phyloP scores from a whole-genome alignment of 1,139 yeast genomes.

The Geotrichum europaeum region DNA sequence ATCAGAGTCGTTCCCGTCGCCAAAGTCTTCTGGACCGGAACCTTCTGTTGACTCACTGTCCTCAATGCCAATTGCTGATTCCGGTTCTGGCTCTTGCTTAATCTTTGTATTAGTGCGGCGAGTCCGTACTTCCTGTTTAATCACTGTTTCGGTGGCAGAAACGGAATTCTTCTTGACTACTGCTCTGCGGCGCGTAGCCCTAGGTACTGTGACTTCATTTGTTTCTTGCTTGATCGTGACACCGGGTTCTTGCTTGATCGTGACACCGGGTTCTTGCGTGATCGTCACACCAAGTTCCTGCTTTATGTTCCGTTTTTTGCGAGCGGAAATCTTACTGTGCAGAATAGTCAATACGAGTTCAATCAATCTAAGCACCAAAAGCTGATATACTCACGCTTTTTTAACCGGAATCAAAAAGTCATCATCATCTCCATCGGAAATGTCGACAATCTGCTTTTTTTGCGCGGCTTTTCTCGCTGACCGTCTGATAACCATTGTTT shows the following conservation, averaged over 20 bases:
- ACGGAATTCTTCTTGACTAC: neutral
- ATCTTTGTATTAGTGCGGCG: neutral
- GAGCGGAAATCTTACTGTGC: neutral
- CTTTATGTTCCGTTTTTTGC: neutral
- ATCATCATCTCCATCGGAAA: neutral
- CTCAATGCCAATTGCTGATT: neutral
- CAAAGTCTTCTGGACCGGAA: constrained; percentile 10
- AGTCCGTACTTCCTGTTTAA: neutral
- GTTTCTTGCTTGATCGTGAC: neutral
- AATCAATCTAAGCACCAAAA: neutral
- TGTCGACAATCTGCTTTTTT: neutral
- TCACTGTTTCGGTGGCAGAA: neutral
- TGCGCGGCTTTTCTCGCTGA: constrained; percentile 1
- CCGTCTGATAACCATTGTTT: neutral
- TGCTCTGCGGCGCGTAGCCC: neutral
- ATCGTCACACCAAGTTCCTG: neutral
- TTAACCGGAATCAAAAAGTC: neutral
- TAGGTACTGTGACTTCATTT: neutral
- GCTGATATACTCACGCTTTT: neutral
- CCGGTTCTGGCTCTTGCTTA: neutral
- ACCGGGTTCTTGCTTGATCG: neutral
- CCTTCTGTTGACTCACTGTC: neutral
- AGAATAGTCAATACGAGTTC: neutral
- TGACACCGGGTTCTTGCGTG: neutral
- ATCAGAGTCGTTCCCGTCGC: constrained; percentile 9